These are phyloP conservation scores for Guyanaporus albipodus DNA, from an alignment of 768 basidiomycete genomes.

Conservation along the genomic window DNA sequence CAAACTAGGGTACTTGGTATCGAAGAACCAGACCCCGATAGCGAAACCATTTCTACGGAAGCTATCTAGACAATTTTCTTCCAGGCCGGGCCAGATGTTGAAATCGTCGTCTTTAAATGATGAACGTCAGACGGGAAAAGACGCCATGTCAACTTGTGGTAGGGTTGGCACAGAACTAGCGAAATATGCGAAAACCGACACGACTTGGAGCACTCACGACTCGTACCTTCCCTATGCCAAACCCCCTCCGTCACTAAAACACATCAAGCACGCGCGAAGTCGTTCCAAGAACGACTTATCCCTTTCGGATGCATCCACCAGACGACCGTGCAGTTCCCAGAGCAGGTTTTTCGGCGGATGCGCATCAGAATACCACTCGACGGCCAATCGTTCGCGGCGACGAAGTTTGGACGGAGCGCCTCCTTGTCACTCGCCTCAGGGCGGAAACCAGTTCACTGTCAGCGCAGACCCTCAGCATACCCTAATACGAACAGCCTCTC, in stretches of 20 bases:
- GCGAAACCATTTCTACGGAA: background rate
- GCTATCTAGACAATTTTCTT: background rate
- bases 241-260: conserved; percentile 13
- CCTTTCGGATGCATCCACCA: background rate
- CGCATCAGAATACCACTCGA: background rate
- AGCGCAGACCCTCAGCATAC: background rate
- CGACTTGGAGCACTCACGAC: conserved; percentile 18
- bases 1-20: background rate
- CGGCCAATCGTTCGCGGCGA: background rate
- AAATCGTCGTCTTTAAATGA: background rate
- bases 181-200: background rate
- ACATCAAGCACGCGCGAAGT: conserved; percentile 9
- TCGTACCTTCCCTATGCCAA: conserved; percentile 21
- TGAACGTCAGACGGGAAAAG: background rate
- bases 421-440: background rate
- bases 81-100: background rate
- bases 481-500: background rate
- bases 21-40: background rate
- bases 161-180: background rate
- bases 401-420: background rate
- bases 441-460: too few species aligned
- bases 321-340: background rate
- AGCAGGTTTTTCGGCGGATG: background rate
- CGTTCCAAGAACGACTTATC: background rate
- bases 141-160: background rate